Percentiles rank a stretch among this genome's conserved stretches.
phyloP scores from a whole-genome alignment of 2,329 filamentous ascomycete genomes.

The Celoporthe dispersa region DNA sequence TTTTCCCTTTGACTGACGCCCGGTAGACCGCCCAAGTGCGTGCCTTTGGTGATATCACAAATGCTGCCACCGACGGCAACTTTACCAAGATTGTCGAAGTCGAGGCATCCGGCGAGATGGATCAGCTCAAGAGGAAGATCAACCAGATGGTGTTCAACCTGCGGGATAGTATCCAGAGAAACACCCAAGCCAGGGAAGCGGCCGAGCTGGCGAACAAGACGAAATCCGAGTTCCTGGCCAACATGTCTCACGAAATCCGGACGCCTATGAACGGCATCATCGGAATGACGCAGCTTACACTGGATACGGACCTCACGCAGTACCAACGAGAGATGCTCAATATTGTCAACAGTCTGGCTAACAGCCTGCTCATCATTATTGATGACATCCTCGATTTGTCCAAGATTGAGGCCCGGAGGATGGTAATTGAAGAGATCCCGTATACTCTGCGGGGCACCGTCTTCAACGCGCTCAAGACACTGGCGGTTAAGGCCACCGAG shows the following conservation, averaged over 20 bases:
- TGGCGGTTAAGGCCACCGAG: constrained; percentile 97
- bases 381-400: constrained; percentile 79
- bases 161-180: constrained; percentile 93
- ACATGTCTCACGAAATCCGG: constrained; percentile 98
- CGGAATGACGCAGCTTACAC: constrained; percentile 94
- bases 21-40: constrained; percentile 91
- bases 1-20: constrained; percentile 39
- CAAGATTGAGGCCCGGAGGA: constrained; percentile 91
- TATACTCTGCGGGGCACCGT: constrained; percentile 94
- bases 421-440: constrained; percentile 98
- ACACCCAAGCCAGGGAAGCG: constrained; percentile 92
- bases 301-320: constrained; percentile 92
- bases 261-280: constrained; percentile 98
- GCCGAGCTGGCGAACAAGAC: constrained; percentile 97
- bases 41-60: constrained; percentile 98
- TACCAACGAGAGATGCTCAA: constrained; percentile 99
- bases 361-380: constrained; percentile 95
- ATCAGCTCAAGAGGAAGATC: constrained; percentile 98
- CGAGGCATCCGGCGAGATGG: constrained; percentile 98
- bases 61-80: constrained; percentile 93
- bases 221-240: constrained; percentile 97
- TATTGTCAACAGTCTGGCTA: constrained; percentile 94
- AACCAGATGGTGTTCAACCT: constrained; percentile 99
- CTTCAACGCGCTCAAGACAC: constrained; percentile 94
- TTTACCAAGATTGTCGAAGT: constrained; percentile 97